Evolutionary conservation across 2,329 filamentous ascomycete genomes (phyloP), one percentile per base, ranked within the genome.

Genomic region (Phialophora macrospora): DNA sequence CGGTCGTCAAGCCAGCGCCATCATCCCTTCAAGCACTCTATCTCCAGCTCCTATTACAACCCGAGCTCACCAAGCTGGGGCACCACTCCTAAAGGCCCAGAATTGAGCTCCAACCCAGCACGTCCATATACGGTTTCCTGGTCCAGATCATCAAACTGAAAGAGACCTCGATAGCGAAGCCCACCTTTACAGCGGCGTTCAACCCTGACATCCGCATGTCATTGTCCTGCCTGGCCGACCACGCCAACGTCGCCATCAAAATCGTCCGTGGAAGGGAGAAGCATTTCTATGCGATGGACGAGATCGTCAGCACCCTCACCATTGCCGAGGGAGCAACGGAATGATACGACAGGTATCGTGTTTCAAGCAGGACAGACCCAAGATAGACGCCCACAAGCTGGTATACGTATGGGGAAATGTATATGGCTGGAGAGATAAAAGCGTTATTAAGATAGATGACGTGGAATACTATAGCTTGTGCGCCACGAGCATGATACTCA

Each of bases 21-120:
- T 80, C 30, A 73, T 80, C 41, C 77, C 0, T 30, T 26, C 38
- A 71, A 73, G 63, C 78, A 80, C 57, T 74, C 80, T 34, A 71
- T 79, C 38, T 75, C 74, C 63, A 74, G 71, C 46, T 74, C 72
- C 17, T 77, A 78, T 26, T 63, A 2, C 69, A 75, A 64, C 92
- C 88, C 14, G 49, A 62, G 51, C 8, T 44, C 6, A 55, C 46
- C 34, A 55, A 55, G 51, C 17, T 62, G 22, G 30, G 46, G 14
- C 12, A 62, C 60, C 51, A 56, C 24, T 49, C 54, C 51, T 34
- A 34, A 22, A 56, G 56, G 20, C 12, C 49, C 22, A 32, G 26
- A 20, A 34, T 62, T 34, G 60, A 62, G n/a, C 54, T 67, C 3
- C 57, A 67, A 52, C 64, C 61, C 8, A 64, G 64, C 55, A 49